These are phyloP conservation scores for Oryza coarctata DNA, from an alignment of 176 grass and related monocot genomes.

Conservation along the genomic window DNA sequence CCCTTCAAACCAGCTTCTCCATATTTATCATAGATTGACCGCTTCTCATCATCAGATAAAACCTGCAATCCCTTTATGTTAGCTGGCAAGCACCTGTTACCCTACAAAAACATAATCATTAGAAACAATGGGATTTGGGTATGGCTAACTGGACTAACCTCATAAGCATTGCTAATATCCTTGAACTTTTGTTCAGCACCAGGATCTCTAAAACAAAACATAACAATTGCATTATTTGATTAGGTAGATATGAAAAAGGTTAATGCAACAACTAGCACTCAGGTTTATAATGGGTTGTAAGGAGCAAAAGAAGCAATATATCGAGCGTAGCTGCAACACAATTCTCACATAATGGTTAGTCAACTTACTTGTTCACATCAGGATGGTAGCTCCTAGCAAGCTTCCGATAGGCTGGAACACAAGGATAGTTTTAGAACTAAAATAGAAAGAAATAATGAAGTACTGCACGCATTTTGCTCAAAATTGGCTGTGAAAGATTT, in stretches of 20 bases:
- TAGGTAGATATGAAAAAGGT: constrained; percentile 10
- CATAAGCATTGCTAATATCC: constrained; percentile 97
- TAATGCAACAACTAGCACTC: constrained; percentile 25
- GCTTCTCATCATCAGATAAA: constrained; percentile 95
- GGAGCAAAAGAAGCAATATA: background rate
- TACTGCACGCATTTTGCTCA: background rate
- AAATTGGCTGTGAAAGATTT: background rate
- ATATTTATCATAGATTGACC: constrained; percentile 91
- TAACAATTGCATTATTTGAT: background rate
- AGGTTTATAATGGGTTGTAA: background rate
- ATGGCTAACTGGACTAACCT: constrained; percentile 52
- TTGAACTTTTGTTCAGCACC: constrained; percentile 95
- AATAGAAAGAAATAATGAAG: constrained; percentile 3
- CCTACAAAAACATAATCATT: background rate
- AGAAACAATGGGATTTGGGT: constrained; percentile 11
- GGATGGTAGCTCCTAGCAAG: constrained; percentile 92
- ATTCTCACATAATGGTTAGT: background rate
- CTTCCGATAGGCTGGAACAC: constrained; percentile 79
- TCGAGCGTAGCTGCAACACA: background rate
- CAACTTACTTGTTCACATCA: constrained; percentile 94
- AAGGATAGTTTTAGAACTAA: constrained; percentile 26
- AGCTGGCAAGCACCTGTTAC: constrained; percentile 23
- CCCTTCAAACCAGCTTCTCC: constrained; percentile 98
- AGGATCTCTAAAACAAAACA: constrained; percentile 71
- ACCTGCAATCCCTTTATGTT: constrained; percentile 39